Evolutionary conservation across 345 rosid genomes (phyloP), one percentile per base, ranked within the genome.

Genomic region (Acer campestre): DNA sequence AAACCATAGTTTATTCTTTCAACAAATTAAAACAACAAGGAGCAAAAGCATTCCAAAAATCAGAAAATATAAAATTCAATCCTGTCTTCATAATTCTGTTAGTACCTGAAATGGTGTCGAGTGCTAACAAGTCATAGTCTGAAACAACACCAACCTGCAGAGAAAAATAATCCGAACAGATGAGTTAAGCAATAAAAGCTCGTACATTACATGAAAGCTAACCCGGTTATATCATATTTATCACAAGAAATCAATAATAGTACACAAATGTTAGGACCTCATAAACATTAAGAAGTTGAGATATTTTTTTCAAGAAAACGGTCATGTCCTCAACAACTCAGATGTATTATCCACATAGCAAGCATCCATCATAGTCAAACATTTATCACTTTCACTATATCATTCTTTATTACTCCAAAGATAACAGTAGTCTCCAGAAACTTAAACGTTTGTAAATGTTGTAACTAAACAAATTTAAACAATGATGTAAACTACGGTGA

Each of bases 111-210:
- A 95, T 89, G 51, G 96, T 84, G 84, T 92, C 97, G 11, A 95
- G 83, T 61, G 97, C 97, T 83, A 95, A 77, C 81, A 95, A 80
- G 78, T 95, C 99, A 81, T 95, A 95, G 85, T 95, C 99, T 55
- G 99, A 93, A 85, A 95, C 98, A 79, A 95, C 96, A 61, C 99
- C 99, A 82, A 95, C 96, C 99, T 93, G 88, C 84, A 87, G 46
- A 68, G 59, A 56, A 61, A 25, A 74, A 61, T 22, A 80, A 73
- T 63, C 3, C 2, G n/a, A 64, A 40, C 74, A 53, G 74, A 55
- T 72, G 4, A 68, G 42, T 49, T 27, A 64, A 56, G 46, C 31
- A 70, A 44, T 61, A 68, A 62, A 59, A 29, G 38, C 68, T 51
- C 56, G 7, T 10, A 11, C 11, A 67, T 66, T 16, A 53, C 51